A percentile compares a stretch with the other conserved stretches of the same genome.
These are phyloP conservation scores for Delitschia confertaspora DNA, from an alignment of 495 filamentous ascomycete genomes.

Conservation along the genomic window DNA sequence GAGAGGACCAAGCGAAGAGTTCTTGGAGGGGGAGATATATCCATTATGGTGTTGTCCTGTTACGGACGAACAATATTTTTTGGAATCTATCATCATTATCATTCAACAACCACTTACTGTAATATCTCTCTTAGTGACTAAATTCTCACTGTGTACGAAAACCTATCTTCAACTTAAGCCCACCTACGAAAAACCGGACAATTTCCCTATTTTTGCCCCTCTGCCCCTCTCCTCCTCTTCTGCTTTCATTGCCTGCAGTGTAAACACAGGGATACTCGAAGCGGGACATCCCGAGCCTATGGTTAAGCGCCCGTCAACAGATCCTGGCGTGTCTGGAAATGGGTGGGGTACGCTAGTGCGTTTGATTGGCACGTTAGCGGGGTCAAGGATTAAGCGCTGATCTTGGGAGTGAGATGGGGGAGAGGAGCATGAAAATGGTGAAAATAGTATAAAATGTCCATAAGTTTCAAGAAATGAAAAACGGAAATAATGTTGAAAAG, in stretches of 20 bases:
- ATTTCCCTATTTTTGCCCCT: background rate
- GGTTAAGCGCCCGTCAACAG: constrained; percentile 27
- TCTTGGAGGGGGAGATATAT: too few relatives aligned
- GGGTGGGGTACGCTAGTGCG: constrained; percentile 3
- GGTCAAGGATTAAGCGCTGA: background rate
- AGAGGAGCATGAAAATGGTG: background rate
- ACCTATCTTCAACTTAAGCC: background rate
- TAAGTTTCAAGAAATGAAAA: too few relatives aligned
- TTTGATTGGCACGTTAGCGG: background rate
- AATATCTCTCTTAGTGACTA: background rate
- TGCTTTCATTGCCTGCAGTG: background rate
- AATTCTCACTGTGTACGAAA: background rate
- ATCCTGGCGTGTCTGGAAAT: too few relatives aligned
- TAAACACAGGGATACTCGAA: background rate
- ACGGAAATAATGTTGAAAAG: too few relatives aligned
- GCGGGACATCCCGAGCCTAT: constrained; percentile 13
- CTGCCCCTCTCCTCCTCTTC: background rate
- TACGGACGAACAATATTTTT: too few relatives aligned
- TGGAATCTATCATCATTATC: too few relatives aligned
- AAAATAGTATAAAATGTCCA: too few relatives aligned
- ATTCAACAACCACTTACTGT: background rate
- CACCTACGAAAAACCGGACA: background rate
- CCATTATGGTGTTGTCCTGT: too few relatives aligned
- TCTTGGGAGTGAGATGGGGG: background rate
- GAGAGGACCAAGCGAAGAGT: too few relatives aligned